These are phyloP conservation scores for Exserohilum turcica DNA, from an alignment of 2,329 filamentous ascomycete species.

Conservation along the genomic window DNA sequence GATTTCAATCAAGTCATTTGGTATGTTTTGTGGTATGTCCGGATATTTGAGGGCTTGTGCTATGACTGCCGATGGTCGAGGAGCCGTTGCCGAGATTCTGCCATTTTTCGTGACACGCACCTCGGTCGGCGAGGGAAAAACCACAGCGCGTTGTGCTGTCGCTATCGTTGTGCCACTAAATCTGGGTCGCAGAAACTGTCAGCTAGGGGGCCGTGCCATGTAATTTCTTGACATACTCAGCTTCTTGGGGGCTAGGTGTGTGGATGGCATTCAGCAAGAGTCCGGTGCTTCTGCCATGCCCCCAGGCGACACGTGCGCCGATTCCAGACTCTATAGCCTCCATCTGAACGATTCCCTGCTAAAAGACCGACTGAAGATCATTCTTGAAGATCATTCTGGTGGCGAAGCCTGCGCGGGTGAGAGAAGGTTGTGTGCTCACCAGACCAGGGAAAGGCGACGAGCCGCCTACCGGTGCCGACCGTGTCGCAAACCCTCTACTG, in stretches of 20 bases:
- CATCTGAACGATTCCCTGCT: not conserved
- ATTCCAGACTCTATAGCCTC: not conserved
- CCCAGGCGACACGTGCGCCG: not conserved
- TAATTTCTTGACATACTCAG: constrained; percentile 1
- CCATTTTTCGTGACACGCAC: not conserved
- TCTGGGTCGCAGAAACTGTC: not conserved
- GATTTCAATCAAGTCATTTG: not conserved
- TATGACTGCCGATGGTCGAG: not conserved
- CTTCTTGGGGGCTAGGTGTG: not conserved
- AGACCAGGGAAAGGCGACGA: not conserved
- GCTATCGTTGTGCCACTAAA: not conserved
- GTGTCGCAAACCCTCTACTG: not conserved
- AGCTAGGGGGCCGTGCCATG: not conserved
- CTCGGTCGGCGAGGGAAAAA: not conserved
- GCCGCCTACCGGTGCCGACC: not conserved
- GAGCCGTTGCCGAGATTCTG: not conserved
- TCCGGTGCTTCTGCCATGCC: not conserved
- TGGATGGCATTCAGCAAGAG: constrained; percentile 1
- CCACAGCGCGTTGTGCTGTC: not conserved
- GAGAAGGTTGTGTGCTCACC: not conserved
- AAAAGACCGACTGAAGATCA: not conserved
- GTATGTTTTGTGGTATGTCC: not conserved
- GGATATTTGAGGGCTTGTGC: not conserved
- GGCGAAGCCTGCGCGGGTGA: not conserved
- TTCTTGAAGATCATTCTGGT: not conserved